A percentile compares a stretch with the other conserved stretches of the same genome.
phyloP scores from a whole-genome alignment of 257 asterid genomes.

The Solanum lignicaule region DNA sequence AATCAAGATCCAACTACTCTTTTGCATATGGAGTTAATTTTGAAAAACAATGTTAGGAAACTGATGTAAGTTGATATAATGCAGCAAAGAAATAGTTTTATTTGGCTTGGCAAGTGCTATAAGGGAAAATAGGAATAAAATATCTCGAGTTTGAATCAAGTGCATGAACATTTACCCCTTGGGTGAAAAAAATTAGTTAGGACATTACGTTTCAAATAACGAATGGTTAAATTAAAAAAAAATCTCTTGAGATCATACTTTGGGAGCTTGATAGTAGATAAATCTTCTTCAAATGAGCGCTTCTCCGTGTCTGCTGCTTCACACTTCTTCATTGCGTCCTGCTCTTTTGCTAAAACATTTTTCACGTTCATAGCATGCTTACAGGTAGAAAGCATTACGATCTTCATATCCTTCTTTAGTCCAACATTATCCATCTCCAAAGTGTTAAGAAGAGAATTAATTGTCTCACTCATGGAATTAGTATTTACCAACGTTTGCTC shows the following conservation, averaged over 20 bases:
- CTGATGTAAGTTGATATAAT: background rate
- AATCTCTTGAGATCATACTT: background rate
- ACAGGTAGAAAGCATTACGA: conserved; percentile 22
- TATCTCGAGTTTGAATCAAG: background rate
- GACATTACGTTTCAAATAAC: background rate
- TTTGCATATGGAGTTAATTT: background rate
- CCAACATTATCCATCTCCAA: conserved; percentile 38
- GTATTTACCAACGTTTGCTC: conserved; percentile 42
- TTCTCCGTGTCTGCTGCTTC: conserved; percentile 33
- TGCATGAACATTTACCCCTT: background rate
- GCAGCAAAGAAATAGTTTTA: background rate
- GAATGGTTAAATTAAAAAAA: background rate
- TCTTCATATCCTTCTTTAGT: conserved; percentile 35
- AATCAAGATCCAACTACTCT: background rate
- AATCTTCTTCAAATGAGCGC: conserved; percentile 27
- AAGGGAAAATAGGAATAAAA: background rate
- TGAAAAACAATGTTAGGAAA: background rate
- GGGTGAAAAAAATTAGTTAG: background rate
- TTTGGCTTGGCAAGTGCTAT: background rate
- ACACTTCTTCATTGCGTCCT: conserved; percentile 34
- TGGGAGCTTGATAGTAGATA: conserved; percentile 10
- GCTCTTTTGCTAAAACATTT: conserved; percentile 37
- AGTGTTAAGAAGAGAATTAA: conserved; percentile 18
- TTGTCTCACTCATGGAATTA: conserved; percentile 28
- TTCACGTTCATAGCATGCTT: conserved; percentile 22